Evolutionary conservation across 176 grass and related monocot species (phyloP).

Genomic region (Aegilops tauschii): DNA sequence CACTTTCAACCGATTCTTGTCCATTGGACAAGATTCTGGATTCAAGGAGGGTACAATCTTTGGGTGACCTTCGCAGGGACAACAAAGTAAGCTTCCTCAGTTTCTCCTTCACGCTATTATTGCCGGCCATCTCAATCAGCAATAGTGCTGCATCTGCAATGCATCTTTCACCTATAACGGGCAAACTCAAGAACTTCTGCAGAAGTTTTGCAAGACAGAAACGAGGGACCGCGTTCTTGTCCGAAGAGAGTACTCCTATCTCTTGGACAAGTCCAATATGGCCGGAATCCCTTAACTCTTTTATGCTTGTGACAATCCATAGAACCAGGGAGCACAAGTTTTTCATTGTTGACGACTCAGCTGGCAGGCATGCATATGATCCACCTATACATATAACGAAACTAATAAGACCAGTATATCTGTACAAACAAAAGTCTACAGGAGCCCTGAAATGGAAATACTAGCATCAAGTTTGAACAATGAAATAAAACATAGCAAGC

Average conservation of each 20-base stretch:
- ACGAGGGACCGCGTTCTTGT: constrained; percentile 51
- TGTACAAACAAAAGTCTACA: constrained; percentile 15
- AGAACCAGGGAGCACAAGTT: constrained; percentile 48
- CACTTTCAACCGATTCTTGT: constrained; percentile 44
- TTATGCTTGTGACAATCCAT: constrained; percentile 74
- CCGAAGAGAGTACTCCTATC: constrained; percentile 45
- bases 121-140: constrained; percentile 60
- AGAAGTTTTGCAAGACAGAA: constrained; percentile 71
- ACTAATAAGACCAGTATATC: neutral
- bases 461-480: neutral
- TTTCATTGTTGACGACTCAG: constrained; percentile 26
- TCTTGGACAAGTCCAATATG: constrained; percentile 49
- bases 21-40: constrained; percentile 24
- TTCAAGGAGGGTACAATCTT: constrained; percentile 22
- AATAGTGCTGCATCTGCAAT: constrained; percentile 56
- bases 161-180: constrained; percentile 48
- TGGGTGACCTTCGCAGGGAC: constrained; percentile 10
- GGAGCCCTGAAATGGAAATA: neutral
- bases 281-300: constrained; percentile 59
- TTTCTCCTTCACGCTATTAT: constrained; percentile 45
- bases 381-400: constrained; percentile 50
- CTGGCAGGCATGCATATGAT: constrained; percentile 22
- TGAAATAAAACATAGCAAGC: neutral
- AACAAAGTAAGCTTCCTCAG: constrained; percentile 63
- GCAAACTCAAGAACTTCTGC: constrained; percentile 52